Evolutionary conservation across 768 basidiomycete species (phyloP).

Genomic region (Daedaleopsis sinensis): DNA sequence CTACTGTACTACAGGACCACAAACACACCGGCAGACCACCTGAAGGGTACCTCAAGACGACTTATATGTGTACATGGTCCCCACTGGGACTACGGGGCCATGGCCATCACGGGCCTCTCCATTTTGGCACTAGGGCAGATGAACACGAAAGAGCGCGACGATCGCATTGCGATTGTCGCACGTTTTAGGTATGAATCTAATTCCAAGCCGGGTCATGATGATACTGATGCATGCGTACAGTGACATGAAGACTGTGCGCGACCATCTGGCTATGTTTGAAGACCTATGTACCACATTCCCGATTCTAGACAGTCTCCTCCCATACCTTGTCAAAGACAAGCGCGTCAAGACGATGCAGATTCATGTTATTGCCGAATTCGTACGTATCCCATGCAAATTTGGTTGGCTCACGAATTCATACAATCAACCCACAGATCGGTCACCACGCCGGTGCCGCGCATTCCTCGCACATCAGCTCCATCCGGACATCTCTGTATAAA

Average conservation of each 20-base stretch:
- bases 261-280: neutral
- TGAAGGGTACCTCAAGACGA: neutral
- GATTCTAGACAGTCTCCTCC: neutral
- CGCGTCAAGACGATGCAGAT: neutral
- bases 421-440: too few relatives aligned
- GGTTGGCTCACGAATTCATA: too few relatives aligned
- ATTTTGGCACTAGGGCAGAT: neutral
- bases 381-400: too few relatives aligned
- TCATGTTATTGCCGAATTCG: neutral
- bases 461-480: neutral
- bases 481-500: neutral
- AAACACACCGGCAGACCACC: neutral
- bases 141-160: neutral
- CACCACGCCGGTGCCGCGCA: neutral
- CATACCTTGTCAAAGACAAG: neutral
- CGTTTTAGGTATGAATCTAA: neutral
- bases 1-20: neutral
- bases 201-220: neutral
- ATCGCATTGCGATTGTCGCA: neutral
- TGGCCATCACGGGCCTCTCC: neutral
- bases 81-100: neutral
- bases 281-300: neutral
- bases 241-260: neutral
- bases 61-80: neutral
- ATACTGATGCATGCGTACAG: neutral